Evolutionary conservation across 345 rosid species (phyloP), one percentile per base, ranked within the genome.

Genomic region (Arabidopsis arenosa): DNA sequence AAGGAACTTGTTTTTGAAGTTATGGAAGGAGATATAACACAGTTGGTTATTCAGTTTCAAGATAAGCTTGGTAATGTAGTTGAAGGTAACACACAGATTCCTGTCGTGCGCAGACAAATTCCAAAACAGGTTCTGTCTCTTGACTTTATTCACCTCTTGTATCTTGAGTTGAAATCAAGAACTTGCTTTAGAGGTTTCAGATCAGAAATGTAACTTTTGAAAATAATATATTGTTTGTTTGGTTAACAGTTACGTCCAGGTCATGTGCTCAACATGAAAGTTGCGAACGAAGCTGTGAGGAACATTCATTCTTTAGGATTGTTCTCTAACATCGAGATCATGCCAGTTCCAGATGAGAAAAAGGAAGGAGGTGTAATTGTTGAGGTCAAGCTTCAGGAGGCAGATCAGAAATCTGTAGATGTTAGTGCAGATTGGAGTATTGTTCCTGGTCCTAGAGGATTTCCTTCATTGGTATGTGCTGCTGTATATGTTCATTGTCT

Each of bases 41-140:
- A 82, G 84, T 63, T 89, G 69, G 77, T 72, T 57, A 79, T 93
- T 28, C 93, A 93, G 80, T 89, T 84, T 80, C 89, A 76, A 43
- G 97, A 93, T 84, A 89, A 93, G 85, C 87, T 93, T 68, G 98
- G 97, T 18, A 88, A 91, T 86, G 89, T 88, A 5, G 89, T 91
- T 59, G 93, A 93, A 78, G 97, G 96, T 63, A 83, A 89, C 72
- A 93, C 92, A 8, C 81, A 87, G 60, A 61, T 79, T 60, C 80
- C 91, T 78, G 86, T 93, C 66, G 78, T 91, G 57, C 86, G 75
- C 77, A 88, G 92, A 53, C 96, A 89, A 71, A 70, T 91, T 81
- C 96, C 97, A 32, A 83, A 81, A 54, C 87, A 83, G 96, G 96
- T 93, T 68, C 1, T 3, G 13, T 33, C 21, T 57, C 23, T 33